phyloP scores from a whole-genome alignment of 805 yeast genomes.

The Wickerhamiella domercqiae region DNA sequence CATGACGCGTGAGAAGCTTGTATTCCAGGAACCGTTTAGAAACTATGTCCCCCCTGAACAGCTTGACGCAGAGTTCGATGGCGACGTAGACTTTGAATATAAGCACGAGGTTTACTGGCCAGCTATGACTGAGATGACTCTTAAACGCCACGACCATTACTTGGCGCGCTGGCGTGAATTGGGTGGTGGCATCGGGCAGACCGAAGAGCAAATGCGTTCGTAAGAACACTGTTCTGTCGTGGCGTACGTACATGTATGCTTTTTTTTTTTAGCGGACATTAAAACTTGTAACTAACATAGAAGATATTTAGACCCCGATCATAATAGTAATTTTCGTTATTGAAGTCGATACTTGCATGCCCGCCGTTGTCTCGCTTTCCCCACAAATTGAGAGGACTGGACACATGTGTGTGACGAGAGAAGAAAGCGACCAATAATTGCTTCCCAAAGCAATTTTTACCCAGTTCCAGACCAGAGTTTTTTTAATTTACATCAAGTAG shows the following conservation, averaged over 20 bases:
- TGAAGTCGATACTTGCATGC: no score
- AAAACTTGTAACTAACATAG: neutral
- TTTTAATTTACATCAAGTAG: no score
- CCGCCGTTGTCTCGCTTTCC: no score
- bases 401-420: no score
- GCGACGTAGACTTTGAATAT: slow-evolving; percentile 70
- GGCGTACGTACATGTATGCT: neutral
- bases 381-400: no score
- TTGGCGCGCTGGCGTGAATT: slow-evolving; percentile 52
- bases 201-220: slow-evolving; percentile 61
- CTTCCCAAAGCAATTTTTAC: no score
- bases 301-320: no score
- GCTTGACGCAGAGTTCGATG: slow-evolving; percentile 74
- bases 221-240: neutral
- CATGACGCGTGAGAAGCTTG: slow-evolving; percentile 80
- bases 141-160: slow-evolving; percentile 44
- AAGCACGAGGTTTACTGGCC: slow-evolving; percentile 72
- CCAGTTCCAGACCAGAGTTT: no score
- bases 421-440: no score
- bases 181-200: slow-evolving; percentile 61
- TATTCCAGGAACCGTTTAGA: slow-evolving; percentile 76
- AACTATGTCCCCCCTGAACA: slow-evolving; percentile 70
- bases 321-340: no score
- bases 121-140: slow-evolving; percentile 44
- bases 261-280: neutral